These are phyloP conservation scores for Chrysoporthe cubensis DNA, from an alignment of 2,329 filamentous ascomycete genomes.

Conservation along the genomic window DNA sequence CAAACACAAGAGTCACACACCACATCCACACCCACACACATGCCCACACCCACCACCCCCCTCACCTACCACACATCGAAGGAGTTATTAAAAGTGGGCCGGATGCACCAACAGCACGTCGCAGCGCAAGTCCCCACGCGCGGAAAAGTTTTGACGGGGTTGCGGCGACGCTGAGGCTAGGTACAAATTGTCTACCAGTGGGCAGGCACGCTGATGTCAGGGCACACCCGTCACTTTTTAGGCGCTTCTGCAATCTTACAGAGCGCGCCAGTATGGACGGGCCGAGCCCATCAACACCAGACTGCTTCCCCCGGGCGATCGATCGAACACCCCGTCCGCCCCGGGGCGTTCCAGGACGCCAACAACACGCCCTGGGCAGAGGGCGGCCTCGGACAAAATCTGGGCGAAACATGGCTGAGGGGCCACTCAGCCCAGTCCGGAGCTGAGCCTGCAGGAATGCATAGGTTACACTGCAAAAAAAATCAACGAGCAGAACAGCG, in stretches of 20 bases:
- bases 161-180: neutral
- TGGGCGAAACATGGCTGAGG: neutral
- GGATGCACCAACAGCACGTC: no score
- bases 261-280: neutral
- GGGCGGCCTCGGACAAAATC: neutral
- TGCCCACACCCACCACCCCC: no score
- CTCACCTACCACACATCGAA: no score
- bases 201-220: neutral
- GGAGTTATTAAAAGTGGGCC: slow-evolving; percentile 6
- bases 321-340: neutral
- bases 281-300: neutral
- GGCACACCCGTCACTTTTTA: no score
- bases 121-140: neutral
- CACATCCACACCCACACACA: no score
- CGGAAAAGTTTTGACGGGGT: neutral
- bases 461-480: neutral
- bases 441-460: neutral
- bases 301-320: neutral
- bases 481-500: neutral
- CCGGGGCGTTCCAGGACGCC: neutral
- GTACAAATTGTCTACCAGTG: neutral
- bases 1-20: no score
- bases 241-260: no score
- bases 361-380: neutral
- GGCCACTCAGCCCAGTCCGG: neutral